Evolutionary conservation across 257 asterid species (phyloP), one percentile per base, ranked within the genome.

Genomic region (Solanum chilense): DNA sequence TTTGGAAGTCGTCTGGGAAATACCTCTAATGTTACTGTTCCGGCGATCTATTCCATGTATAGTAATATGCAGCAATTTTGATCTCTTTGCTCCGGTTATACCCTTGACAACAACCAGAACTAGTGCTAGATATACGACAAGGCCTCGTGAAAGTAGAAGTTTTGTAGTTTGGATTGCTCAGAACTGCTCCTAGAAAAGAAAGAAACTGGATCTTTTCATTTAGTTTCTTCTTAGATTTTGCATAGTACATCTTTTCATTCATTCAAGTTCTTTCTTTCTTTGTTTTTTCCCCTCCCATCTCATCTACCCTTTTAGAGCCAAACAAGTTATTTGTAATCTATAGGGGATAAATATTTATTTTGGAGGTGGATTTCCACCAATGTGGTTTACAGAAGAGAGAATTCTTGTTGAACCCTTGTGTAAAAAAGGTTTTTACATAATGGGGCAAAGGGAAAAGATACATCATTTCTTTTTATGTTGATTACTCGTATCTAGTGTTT

Each of bases 1-100:
- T 88, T 41, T 88, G 90, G 90, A 88, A 77, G 39, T 88, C 90
- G 4, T 88, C 88, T 33, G 88, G 88, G 82, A 86, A 73, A 6
- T 87, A 86, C 81, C 56, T 78, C 39, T 86, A 47, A 86, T 41
- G 31, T 56, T 21, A 12, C 77, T 16, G 29, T 64, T 23, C 47
- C 62, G 37, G 70, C 18, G 15, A 35, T 21, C 56, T 66, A 49
- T 33, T 62, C 42, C 52, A 39, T 62, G 44, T 23, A 47, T 64
- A 35, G 75, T 21, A 37, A 41, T 56, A 56, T 21, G 56, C 88
- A 39, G 85, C 73, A 74, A 41, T 62, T 52, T 78, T 33, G 78
- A 56, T 86, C 81, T 73, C 45, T 45, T 45, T 49, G 11, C 42
- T 78, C 84, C 15, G 27, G 41, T 78, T 45, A 78, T 49, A 49